These are phyloP conservation scores for Penicillium sp. DNA, from an alignment of 2,329 filamentous ascomycete species.

Conservation along the genomic window DNA sequence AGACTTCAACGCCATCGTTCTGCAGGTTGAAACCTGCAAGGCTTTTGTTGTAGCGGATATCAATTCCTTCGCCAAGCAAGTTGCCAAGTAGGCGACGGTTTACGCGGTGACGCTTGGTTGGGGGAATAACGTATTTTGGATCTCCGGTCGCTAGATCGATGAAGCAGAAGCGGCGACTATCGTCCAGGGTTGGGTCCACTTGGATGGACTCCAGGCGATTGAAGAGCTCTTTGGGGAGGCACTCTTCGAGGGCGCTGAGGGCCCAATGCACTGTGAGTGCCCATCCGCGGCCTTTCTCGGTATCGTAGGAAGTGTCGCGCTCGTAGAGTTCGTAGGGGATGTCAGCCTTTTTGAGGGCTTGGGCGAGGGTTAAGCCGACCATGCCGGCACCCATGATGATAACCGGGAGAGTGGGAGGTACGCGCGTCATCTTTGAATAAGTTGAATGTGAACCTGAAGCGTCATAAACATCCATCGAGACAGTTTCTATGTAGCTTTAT, in stretches of 20 bases:
- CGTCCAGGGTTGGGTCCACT: background rate
- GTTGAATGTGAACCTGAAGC: no score
- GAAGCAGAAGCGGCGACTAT: background rate
- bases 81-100: background rate
- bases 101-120: background rate
- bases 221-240: background rate
- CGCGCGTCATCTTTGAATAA: background rate
- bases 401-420: background rate
- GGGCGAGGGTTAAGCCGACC: background rate
- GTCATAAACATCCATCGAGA: no score
- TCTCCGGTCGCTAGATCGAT: background rate
- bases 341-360: background rate
- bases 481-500: no score
- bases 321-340: background rate
- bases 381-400: background rate
- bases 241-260: background rate
- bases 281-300: background rate
- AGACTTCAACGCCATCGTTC: background rate
- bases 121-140: background rate
- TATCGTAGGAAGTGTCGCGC: background rate
- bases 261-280: background rate
- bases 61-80: background rate
- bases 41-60: background rate
- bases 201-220: background rate
- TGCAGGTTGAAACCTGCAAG: background rate